Base-by-base conservation (phyloP, 768 basidiomycete genomes). In the Amanita pseudoporphyria region DNA sequence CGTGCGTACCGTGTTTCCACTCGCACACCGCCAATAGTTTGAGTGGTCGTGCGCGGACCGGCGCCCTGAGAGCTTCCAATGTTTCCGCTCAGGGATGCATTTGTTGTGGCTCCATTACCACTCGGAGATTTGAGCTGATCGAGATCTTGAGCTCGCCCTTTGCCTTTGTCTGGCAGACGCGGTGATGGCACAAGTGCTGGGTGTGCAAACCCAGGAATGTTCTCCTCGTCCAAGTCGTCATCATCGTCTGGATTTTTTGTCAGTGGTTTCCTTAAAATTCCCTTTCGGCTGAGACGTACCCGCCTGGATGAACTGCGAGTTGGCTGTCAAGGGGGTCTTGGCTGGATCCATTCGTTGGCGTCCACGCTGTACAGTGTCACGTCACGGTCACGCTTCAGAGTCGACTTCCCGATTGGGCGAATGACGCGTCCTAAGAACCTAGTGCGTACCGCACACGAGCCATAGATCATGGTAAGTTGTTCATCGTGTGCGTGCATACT, bases 161-260 rank as follows among this genome's bases (percentile, higher is more conserved):
- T 91, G 14, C 87, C 87, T 62, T 90, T 90, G 66, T 78, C 76
- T 18, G 66, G 55, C 10, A 47, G 60, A 10, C 56, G 56, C 14
- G 76, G 70, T n/a, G 72, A 62, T 52, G 62, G 62, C 13, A 40
- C 66, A 52, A 80, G 64, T 36, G 71, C 61, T 28, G 85, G 84
- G 61, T 81, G 78, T 5, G 84, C 72, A 71, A 87, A 90, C 9
- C 82, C 79, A 12, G 89, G 88, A 49, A 92, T 87, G 63, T 76
- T 70, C 42, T 84, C 83, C 59, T 92, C 89, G 64, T 89, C 81
- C 41, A 89, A 62, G 63, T 92, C 88, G 54, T 88, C 88, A 37
- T 89, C 87, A 53, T 87, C 84, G 57, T 88, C 86, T 65, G 59
- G 52, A 37, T 12, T 19, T 9, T 43, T 26, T 18, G 26, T 9